A percentile compares a stretch with the other conserved stretches of the same genome.
Evolutionary conservation across 1,284 basidiomycete species (phyloP).

Genomic region (Ustilago vetiveriae): DNA sequence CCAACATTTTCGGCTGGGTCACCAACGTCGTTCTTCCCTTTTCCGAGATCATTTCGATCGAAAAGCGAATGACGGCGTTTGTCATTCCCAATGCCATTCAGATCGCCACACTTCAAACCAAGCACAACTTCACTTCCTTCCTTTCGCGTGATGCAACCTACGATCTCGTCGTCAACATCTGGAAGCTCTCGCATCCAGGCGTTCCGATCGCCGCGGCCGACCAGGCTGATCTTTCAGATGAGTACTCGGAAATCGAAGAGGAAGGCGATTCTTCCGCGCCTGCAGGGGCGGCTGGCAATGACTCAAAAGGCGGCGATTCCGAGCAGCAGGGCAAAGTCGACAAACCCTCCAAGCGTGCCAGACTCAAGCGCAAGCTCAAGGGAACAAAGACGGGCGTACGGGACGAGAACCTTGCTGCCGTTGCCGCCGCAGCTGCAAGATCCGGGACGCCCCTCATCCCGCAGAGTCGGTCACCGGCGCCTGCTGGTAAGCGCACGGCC

Average conservation of each 20-base stretch:
- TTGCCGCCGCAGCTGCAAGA: conserved; percentile 36
- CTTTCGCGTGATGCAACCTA: conserved; percentile 93
- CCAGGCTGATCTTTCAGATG: conserved; percentile 54
- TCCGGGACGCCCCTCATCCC: conserved; percentile 41
- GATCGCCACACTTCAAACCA: conserved; percentile 78
- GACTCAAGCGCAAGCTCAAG: conserved; percentile 55
- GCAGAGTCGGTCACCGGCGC: conserved; percentile 32
- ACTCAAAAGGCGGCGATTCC: conserved; percentile 21
- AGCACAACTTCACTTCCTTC: conserved; percentile 94
- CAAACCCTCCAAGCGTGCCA: conserved; percentile 53
- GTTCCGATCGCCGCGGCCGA: conserved; percentile 70
- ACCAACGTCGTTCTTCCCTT: conserved; percentile 93
- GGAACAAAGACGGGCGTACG: conserved; percentile 46
- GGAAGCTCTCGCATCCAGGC: conserved; percentile 87
- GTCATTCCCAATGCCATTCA: conserved; percentile 98
- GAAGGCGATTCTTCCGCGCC: conserved; percentile 24
- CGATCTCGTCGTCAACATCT: conserved; percentile 95
- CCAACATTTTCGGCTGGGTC: conserved; percentile 99
- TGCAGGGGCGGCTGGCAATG: conserved; percentile 17
- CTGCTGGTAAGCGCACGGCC: conserved; percentile 44
- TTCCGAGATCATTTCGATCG: conserved; percentile 85
- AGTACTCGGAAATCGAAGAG: conserved; percentile 48
- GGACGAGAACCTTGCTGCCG: conserved; percentile 42
- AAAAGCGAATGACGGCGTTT: conserved; percentile 98
- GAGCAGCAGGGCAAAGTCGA: conserved; percentile 19